Evolutionary conservation across 129 eudicot genomes (phyloP).

Genomic region (Smallanthus sonchifolius): DNA sequence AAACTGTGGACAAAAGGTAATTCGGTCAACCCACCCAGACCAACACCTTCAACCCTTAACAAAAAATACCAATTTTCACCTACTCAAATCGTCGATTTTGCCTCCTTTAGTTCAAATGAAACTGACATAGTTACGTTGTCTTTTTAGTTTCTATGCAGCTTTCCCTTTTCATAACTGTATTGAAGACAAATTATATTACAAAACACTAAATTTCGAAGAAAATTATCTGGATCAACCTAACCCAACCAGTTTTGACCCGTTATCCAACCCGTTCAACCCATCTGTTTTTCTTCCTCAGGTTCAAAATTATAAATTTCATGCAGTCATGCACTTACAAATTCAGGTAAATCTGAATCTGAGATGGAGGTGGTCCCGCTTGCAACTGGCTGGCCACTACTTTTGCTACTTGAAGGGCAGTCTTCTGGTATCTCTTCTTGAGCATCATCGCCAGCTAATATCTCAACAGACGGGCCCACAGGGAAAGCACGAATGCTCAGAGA

Average conservation of each 20-base stretch:
- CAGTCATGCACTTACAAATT: conserved; percentile 49
- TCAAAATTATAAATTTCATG: neutral
- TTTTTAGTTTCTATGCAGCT: neutral
- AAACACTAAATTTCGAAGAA: neutral
- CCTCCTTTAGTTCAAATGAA: too few relatives aligned
- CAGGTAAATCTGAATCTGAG: conserved; percentile 53
- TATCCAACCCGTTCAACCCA: neutral
- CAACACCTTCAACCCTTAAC: neutral
- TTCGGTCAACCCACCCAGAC: neutral
- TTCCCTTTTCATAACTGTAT: neutral
- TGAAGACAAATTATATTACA: neutral
- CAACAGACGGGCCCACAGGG: conserved; percentile 48
- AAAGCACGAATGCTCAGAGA: conserved; percentile 52
- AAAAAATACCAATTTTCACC: neutral
- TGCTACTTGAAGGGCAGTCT: conserved; percentile 36
- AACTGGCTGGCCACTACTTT: conserved; percentile 24
- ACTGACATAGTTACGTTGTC: too few relatives aligned
- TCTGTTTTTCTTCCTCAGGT: neutral
- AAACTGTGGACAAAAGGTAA: neutral
- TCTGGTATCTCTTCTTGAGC: conserved; percentile 47
- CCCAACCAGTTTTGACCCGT: neutral
- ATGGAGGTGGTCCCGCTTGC: conserved; percentile 31
- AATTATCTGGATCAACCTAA: neutral
- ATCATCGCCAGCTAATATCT: conserved; percentile 35
- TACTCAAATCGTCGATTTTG: neutral